Conservation (phyloP, 352 stramenopile genomes). For the Phytophthora lateralis region DNA sequence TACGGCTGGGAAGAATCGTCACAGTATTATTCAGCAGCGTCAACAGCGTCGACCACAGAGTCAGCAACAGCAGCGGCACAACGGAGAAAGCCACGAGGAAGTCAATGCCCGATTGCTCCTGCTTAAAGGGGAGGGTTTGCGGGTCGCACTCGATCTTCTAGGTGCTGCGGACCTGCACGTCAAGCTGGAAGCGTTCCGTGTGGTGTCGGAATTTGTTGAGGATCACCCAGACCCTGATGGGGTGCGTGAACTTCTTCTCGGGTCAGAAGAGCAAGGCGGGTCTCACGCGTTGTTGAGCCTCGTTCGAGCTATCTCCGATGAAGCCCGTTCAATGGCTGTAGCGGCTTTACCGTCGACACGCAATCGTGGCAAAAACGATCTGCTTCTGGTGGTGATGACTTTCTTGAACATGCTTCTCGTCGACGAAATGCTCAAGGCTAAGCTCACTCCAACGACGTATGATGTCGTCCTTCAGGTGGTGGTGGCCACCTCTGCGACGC, state of each 20-base stretch:
- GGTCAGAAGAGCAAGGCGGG: constrained; percentile 31
- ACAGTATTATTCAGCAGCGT: constrained; percentile 29
- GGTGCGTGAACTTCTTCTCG: constrained; percentile 37
- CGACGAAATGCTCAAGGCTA: constrained; percentile 56
- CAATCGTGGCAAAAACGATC: constrained; percentile 14
- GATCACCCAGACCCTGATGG: constrained; percentile 35
- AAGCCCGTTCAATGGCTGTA: constrained; percentile 30
- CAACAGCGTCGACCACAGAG: constrained; percentile 18
- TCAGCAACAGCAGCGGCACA: constrained; percentile 21
- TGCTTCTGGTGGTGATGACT: constrained; percentile 45
- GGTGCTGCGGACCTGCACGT: constrained; percentile 43
- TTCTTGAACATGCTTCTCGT: constrained; percentile 58
- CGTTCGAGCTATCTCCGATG: constrained; percentile 57
- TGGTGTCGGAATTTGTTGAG: constrained; percentile 51
- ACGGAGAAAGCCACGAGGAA: constrained; percentile 1
- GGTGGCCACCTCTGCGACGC: constrained; percentile 23
- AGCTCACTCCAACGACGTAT: constrained; percentile 64
- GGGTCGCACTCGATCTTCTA: constrained; percentile 48
- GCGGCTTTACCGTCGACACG: constrained; percentile 16
- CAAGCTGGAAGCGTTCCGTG: constrained; percentile 53
- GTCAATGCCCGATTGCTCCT: constrained; percentile 35
- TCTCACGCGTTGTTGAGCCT: constrained; percentile 49
- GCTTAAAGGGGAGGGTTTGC: constrained; percentile 42
- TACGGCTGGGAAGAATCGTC: constrained; percentile 30
- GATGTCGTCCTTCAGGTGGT: constrained; percentile 64